phyloP scores from a whole-genome alignment of 2,329 filamentous ascomycete species.

The Myriosclerotinia scirpicola region DNA sequence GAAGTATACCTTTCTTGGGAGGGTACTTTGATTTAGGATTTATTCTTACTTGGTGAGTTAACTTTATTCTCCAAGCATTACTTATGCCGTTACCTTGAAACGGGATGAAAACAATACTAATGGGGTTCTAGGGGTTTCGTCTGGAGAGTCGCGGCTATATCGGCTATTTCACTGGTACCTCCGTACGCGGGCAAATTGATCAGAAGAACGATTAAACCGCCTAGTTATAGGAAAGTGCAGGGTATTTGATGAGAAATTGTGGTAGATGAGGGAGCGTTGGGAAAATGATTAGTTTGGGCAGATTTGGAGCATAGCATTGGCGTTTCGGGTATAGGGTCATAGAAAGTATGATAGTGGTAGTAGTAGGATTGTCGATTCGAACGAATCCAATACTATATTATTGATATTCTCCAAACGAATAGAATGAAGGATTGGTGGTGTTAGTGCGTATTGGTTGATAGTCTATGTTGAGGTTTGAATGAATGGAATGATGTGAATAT shows the following conservation, averaged over 20 bases:
- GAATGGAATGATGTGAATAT: too few relatives aligned
- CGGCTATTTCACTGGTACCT: slow-evolving; percentile 77
- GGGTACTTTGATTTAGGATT: slow-evolving; percentile 85
- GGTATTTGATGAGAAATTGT: slow-evolving; percentile 46
- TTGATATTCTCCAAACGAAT: too few relatives aligned
- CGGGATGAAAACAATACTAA: neutral
- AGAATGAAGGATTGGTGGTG: too few relatives aligned
- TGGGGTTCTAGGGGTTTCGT: slow-evolving; percentile 65
- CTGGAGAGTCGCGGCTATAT: slow-evolving; percentile 83
- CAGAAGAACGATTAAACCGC: slow-evolving; percentile 80
- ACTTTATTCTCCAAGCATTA: slow-evolving; percentile 26
- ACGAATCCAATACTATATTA: too few relatives aligned
- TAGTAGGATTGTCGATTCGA: too few relatives aligned
- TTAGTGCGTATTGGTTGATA: too few relatives aligned
- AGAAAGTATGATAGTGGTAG: too few relatives aligned
- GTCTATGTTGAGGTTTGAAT: too few relatives aligned
- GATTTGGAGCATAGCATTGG: too few relatives aligned
- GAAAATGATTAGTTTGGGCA: too few relatives aligned
- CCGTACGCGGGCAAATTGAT: slow-evolving; percentile 87
- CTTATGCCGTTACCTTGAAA: neutral
- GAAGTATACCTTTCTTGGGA: slow-evolving; percentile 81
- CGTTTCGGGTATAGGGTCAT: too few relatives aligned
- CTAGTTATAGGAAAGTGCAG: slow-evolving; percentile 92
- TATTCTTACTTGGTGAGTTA: slow-evolving; percentile 64
- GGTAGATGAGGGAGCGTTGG: too few relatives aligned